phyloP scores from a whole-genome alignment of 345 rosid species.

The Linum usitatissimum region DNA sequence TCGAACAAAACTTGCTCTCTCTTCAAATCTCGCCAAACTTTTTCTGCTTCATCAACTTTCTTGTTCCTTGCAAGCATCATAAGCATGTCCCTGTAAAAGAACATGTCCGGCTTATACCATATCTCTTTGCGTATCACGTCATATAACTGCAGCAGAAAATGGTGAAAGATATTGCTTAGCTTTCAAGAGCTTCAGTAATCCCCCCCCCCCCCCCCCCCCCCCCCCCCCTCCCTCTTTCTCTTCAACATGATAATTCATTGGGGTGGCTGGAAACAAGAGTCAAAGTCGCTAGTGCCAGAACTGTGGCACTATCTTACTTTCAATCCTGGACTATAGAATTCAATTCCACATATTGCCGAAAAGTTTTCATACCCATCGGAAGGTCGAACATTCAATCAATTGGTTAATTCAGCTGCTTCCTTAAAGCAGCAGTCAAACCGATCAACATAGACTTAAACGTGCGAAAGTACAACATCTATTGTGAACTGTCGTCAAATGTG shows the following conservation, averaged over 20 bases:
- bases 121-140: constrained; percentile 76
- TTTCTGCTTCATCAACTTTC: constrained; percentile 46
- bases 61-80: constrained; percentile 87
- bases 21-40: constrained; percentile 76
- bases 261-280: too few relatives aligned
- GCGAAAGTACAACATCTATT: too few relatives aligned
- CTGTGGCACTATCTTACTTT: too few relatives aligned
- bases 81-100: constrained; percentile 81
- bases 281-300: too few relatives aligned
- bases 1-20: constrained; percentile 73
- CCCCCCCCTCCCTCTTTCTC: too few relatives aligned
- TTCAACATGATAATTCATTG: too few relatives aligned
- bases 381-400: not conserved
- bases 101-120: constrained; percentile 94
- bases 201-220: too few relatives aligned
- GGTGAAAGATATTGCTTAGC: not conserved
- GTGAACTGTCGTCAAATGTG: too few relatives aligned
- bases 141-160: constrained; percentile 40
- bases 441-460: not conserved
- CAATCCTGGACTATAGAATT: too few relatives aligned
- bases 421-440: not conserved
- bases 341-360: too few relatives aligned
- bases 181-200: too few relatives aligned
- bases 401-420: not conserved
- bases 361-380: too few relatives aligned